Conservation (phyloP, 257 asterid genomes). For the Catharanthus roseus region DNA sequence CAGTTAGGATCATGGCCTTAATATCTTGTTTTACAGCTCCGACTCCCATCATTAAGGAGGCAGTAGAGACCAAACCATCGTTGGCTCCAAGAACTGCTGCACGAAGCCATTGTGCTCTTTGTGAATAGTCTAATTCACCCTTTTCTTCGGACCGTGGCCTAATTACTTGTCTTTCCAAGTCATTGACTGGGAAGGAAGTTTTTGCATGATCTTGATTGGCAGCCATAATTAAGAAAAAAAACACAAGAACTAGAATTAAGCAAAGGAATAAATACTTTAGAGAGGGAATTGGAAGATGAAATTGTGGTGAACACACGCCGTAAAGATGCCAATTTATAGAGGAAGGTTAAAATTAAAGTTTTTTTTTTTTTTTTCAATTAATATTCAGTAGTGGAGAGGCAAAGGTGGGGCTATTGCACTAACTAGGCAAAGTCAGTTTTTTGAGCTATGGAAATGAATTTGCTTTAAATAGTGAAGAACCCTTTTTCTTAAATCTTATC, state of each 20-base stretch:
- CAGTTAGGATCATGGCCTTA: constrained; percentile 64
- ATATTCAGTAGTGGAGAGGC: constrained; percentile 19
- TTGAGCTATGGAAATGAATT: background rate
- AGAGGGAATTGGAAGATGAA: constrained; percentile 16
- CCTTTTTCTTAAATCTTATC: background rate
- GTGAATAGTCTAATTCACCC: constrained; percentile 58
- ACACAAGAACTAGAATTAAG: background rate
- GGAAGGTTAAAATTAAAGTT: too few relatives aligned
- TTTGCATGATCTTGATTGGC: constrained; percentile 35
- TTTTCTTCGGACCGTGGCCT: constrained; percentile 21
- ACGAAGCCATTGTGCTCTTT: constrained; percentile 82
- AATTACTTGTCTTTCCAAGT: constrained; percentile 23
- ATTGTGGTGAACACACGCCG: constrained; percentile 49
- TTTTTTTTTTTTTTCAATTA: background rate
- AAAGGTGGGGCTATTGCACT: background rate
- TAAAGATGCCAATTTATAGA: constrained; percentile 37
- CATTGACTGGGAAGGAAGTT: constrained; percentile 16
- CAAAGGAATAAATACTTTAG: background rate
- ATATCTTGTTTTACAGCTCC: constrained; percentile 80
- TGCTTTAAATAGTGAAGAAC: background rate
- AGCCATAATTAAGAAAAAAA: constrained; percentile 22
- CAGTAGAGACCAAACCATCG: constrained; percentile 73
- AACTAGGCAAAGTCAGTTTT: background rate
- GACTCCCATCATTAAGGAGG: constrained; percentile 80
- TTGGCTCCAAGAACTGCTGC: constrained; percentile 89